Percentiles rank a stretch among this genome's conserved stretches.
phyloP scores from a whole-genome alignment of 805 yeast species.

The Metschnikowia noctiluminum region DNA sequence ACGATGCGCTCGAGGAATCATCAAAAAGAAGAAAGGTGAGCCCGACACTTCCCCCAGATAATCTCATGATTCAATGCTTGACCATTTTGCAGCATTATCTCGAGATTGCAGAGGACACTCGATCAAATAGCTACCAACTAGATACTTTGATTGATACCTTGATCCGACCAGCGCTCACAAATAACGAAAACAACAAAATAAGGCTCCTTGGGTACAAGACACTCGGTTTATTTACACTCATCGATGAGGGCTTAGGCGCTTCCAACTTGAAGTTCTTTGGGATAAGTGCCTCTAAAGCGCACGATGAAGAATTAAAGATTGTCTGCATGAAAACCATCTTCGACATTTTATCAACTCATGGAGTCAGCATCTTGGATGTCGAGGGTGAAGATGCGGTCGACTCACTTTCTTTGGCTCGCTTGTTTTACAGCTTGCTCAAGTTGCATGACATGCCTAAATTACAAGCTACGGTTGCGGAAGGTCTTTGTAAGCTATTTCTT shows the following conservation, averaged over 20 bases:
- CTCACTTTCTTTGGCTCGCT: slow-evolving; percentile 60
- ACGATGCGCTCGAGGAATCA: slow-evolving; percentile 29
- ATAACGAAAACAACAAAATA: slow-evolving; percentile 45
- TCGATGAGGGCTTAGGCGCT: slow-evolving; percentile 61
- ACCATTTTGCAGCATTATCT: slow-evolving; percentile 66
- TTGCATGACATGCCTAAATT: slow-evolving; percentile 56
- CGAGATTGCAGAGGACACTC: slow-evolving; percentile 61
- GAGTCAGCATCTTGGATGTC: slow-evolving; percentile 60
- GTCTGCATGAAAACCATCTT: slow-evolving; percentile 67
- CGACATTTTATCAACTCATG: slow-evolving; percentile 77
- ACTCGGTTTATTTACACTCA: slow-evolving; percentile 73
- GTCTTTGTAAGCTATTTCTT: slow-evolving; percentile 75
- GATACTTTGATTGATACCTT: slow-evolving; percentile 71
- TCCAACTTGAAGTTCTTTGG: slow-evolving; percentile 65
- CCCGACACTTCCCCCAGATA: slow-evolving; percentile 42
- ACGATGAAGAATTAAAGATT: slow-evolving; percentile 58
- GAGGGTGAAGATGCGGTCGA: slow-evolving; percentile 54
- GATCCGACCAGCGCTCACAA: slow-evolving; percentile 67
- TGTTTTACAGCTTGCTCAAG: slow-evolving; percentile 64
- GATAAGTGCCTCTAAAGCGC: slow-evolving; percentile 59
- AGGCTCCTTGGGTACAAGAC: slow-evolving; percentile 69
- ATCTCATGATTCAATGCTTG: slow-evolving; percentile 59
- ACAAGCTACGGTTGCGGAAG: slow-evolving; percentile 82
- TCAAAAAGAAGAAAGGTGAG: slow-evolving; percentile 34
- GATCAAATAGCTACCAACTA: slow-evolving; percentile 61